Conservation (phyloP, 1,284 basidiomycete species). For the Chalciporus piperatoides region DNA sequence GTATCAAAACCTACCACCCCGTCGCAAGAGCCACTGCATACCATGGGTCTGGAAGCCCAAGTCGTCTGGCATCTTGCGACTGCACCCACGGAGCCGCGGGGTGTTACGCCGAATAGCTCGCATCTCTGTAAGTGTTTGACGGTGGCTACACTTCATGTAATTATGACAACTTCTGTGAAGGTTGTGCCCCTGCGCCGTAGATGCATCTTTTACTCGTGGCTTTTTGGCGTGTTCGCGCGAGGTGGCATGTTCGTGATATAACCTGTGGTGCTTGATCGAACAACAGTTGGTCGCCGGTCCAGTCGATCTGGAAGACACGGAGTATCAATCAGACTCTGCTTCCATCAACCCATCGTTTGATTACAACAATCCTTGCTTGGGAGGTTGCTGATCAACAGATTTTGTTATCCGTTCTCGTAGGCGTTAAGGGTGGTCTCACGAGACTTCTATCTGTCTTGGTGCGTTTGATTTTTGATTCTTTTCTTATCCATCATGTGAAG, state of each 20-base stretch:
- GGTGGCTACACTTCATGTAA: not conserved
- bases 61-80: not conserved
- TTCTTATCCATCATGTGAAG: not conserved
- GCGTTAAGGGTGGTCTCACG: not conserved
- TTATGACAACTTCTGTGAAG: not conserved
- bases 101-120: not conserved
- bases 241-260: too few relatives aligned
- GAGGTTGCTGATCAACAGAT: not conserved
- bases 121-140: slow-evolving; percentile 1
- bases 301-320: too few relatives aligned
- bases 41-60: too few relatives aligned
- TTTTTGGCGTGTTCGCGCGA: too few relatives aligned
- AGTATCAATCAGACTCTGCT: too few relatives aligned
- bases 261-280: too few relatives aligned
- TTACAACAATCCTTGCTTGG: not conserved
- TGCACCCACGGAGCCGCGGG: not conserved
- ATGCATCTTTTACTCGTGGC: too few relatives aligned
- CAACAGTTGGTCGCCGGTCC: too few relatives aligned
- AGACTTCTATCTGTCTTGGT: not conserved
- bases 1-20: not conserved
- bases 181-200: not conserved
- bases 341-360: too few relatives aligned
- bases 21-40: not conserved
- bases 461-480: not conserved
- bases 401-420: not conserved